Percentiles rank a stretch among this genome's conserved stretches.
Evolutionary conservation across 495 filamentous ascomycete genomes (phyloP).

Genomic region (Copromyces sp.): DNA sequence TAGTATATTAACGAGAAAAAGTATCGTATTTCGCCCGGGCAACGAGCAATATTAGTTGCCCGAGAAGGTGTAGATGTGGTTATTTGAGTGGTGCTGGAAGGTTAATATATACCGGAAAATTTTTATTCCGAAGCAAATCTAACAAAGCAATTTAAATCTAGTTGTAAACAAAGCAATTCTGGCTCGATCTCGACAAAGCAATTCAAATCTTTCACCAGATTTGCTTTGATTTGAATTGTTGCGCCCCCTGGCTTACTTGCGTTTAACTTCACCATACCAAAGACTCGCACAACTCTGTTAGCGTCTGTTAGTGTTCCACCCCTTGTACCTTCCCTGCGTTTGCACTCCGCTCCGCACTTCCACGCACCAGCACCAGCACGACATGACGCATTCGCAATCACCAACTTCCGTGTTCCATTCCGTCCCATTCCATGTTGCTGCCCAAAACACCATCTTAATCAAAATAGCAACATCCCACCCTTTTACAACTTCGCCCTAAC

Average conservation of each 20-base stretch:
- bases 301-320: background rate
- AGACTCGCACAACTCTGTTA: background rate
- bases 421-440: background rate
- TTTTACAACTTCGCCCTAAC: constrained; percentile 1
- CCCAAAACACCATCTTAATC: background rate
- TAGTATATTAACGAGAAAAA: too few species aligned
- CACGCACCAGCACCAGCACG: background rate
- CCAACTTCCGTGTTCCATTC: background rate
- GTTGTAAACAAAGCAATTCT: too few species aligned
- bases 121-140: too few species aligned
- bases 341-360: background rate
- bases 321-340: background rate
- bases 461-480: background rate
- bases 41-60: too few species aligned
- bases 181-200: too few species aligned
- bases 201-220: too few species aligned
- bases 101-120: too few species aligned
- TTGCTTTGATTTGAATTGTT: too few species aligned
- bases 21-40: too few species aligned
- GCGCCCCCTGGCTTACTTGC: background rate
- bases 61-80: too few species aligned
- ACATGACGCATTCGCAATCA: background rate
- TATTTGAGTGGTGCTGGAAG: too few species aligned
- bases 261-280: background rate
- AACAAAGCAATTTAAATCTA: too few species aligned